Percentiles rank a stretch among this genome's conserved stretches.
phyloP scores from a whole-genome alignment of 371 early-diverging fungal genomes.

The Mortierella sp. region DNA sequence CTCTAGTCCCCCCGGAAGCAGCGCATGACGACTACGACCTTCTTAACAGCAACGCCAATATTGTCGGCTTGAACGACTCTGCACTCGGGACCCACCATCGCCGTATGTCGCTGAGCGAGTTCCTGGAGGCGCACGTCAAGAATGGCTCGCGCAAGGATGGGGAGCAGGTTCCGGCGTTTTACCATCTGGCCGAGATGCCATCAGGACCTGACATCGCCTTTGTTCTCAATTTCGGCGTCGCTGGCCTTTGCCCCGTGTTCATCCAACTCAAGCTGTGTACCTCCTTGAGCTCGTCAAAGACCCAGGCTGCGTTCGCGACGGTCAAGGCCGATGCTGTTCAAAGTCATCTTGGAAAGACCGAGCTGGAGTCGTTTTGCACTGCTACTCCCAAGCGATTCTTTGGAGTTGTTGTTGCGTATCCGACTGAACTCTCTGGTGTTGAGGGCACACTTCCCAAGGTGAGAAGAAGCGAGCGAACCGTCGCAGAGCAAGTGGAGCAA shows the following conservation, averaged over 20 bases:
- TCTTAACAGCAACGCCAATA: conserved; percentile 19
- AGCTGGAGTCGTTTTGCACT: conserved; percentile 26
- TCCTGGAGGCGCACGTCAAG: conserved; percentile 29
- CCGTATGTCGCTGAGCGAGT: conserved; percentile 24
- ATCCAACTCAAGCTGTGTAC: conserved; percentile 29
- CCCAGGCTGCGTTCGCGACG: conserved; percentile 10
- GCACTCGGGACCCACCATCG: conserved; percentile 22
- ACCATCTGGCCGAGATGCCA: conserved; percentile 21
- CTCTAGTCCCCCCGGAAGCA: conserved; percentile 9
- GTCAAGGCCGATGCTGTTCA: conserved; percentile 22
- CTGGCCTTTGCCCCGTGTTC: conserved; percentile 24
- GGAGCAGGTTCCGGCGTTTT: conserved; percentile 27
- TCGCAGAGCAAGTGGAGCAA: conserved; percentile 11
- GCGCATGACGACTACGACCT: conserved; percentile 8
- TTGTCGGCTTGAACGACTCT: conserved; percentile 18
- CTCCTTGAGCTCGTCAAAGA: neutral
- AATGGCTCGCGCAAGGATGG: conserved; percentile 16
- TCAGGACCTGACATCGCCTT: conserved; percentile 28
- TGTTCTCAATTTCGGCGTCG: conserved; percentile 20
- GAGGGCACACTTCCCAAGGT: conserved; percentile 21
- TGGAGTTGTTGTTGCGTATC: conserved; percentile 29
- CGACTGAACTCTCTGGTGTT: conserved; percentile 22
- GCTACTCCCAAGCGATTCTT: conserved; percentile 23
- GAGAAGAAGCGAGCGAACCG: conserved; percentile 24
- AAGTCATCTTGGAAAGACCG: conserved; percentile 21